Conservation (phyloP, 2,329 filamentous ascomycete genomes). For the Corniculantispora saksenae region DNA sequence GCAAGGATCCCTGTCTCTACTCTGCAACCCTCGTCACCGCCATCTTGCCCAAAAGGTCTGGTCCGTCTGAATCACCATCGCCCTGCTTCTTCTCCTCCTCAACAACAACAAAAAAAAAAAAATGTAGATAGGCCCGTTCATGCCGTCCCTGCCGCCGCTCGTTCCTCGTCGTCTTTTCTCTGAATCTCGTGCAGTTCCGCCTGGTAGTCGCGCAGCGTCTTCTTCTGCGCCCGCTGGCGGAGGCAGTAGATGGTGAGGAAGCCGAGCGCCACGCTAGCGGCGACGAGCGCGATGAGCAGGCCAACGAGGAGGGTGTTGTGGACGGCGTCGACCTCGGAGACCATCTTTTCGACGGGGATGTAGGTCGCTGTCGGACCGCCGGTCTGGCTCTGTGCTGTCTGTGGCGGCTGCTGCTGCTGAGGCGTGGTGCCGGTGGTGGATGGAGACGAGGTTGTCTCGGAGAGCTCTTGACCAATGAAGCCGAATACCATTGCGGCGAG, state of each 20-base stretch:
- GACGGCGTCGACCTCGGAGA: conserved; percentile 1
- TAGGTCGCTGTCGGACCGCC: neutral
- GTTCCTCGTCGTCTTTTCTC: neutral
- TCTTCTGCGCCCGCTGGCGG: conserved; percentile 2
- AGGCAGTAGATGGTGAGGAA: conserved; percentile 3
- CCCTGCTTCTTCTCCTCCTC: too few species aligned
- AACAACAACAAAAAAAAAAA: too few species aligned
- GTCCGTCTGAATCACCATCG: neutral
- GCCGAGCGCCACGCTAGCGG: conserved; percentile 9
- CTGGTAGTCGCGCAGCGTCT: neutral
- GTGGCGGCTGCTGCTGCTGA: neutral
- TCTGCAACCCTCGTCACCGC: neutral
- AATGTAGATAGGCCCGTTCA: too few species aligned
- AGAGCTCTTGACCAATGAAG: conserved; percentile 14
- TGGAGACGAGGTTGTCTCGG: neutral
- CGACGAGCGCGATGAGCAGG: conserved; percentile 3
- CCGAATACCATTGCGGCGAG: neutral
- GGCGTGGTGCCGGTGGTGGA: neutral
- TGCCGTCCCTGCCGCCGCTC: neutral
- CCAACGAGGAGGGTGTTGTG: conserved; percentile 13
- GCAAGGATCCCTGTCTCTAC: too few species aligned
- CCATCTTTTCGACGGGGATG: neutral
- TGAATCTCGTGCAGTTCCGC: conserved; percentile 3
- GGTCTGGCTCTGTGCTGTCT: neutral
- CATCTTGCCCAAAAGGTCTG: too few species aligned